These are phyloP conservation scores for Colletotrichum higginsianum DNA, from an alignment of 2,329 filamentous ascomycete genomes.

Conservation along the genomic window DNA sequence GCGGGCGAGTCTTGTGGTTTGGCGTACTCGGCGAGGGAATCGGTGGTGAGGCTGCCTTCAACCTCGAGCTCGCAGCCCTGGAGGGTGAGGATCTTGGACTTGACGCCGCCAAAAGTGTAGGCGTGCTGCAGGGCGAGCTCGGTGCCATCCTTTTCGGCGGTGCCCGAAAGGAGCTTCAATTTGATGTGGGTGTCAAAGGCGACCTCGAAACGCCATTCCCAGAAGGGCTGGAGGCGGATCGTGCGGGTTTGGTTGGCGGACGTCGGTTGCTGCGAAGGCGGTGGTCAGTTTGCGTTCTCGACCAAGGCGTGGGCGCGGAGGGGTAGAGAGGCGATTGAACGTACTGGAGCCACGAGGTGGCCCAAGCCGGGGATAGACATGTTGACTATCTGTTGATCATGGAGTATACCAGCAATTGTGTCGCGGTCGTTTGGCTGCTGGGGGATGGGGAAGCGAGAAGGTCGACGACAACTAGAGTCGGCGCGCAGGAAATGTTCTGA, in stretches of 20 bases:
- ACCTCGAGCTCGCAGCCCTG: conserved; percentile 91
- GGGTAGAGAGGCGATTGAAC: conserved; percentile 46
- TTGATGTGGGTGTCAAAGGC: conserved; percentile 62
- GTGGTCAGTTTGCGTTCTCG: neutral
- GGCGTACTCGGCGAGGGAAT: conserved; percentile 73
- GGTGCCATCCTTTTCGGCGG: conserved; percentile 94
- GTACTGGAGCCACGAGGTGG: conserved; percentile 74
- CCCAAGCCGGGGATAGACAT: conserved; percentile 85
- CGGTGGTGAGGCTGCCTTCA: conserved; percentile 69
- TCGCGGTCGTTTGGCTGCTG: neutral
- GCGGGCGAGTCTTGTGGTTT: conserved; percentile 85
- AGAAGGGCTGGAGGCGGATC: conserved; percentile 71
- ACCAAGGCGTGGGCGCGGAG: neutral
- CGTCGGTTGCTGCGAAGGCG: conserved; percentile 48
- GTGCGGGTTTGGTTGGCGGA: conserved; percentile 60
- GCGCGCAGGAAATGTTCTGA: conserved; percentile 24
- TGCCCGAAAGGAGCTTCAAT: conserved; percentile 80
- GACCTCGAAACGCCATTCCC: conserved; percentile 86
- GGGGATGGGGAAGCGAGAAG: neutral
- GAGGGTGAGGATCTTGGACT: conserved; percentile 93
- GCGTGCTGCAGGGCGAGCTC: conserved; percentile 86
- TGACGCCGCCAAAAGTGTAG: conserved; percentile 86
- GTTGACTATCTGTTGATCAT: conserved; percentile 40
- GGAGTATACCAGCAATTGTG: neutral
- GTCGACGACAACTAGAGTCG: neutral